Base-by-base conservation (phyloP, 2,329 filamentous ascomycete genomes). In the Leptographium lundbergii region DNA sequence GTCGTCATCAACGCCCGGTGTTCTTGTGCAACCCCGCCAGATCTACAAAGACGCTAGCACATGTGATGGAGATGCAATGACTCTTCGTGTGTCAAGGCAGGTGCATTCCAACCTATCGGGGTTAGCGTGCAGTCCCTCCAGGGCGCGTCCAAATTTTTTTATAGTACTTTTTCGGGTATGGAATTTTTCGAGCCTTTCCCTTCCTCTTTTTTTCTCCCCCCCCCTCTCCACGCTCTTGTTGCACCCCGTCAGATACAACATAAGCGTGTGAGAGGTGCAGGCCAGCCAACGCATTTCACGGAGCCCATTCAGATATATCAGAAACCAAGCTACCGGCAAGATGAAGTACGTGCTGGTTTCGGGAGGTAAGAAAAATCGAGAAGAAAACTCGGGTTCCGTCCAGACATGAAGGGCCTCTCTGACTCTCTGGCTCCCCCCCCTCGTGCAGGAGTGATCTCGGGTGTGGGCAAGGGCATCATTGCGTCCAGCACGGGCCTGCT, bases 401-500 rank as follows among this genome's bases (percentile, higher is more conserved):
- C 6, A 4, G 24, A 10, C 34, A 45, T 17, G 39, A 42, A 22
- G 27, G 25, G 24, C 32, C n/a, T 22, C 25, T 9, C 13, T 7
- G 36, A 25, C 22, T 25, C 17, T 34, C 24, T 34, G 10, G 51
- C 27, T 34, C 17, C 36, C 11, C 27, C 4, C n/a, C 11, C 27
- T 19, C 47, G 25, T 14, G 29, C 54, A 61, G 64, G 64, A 45
- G 65, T 66, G 50, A 66, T 66, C 19, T 64, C 63, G 19, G 65
- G 65, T 22, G 64, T 66, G 32, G 65, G 65, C 56, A 66, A 66
- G 60, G 65, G 65, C 57, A 65, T 65, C n/a, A 64, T 65, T 22
- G 62, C 63, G 45, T 62, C 61, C 11, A 61, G 63, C 57, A 61
- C 65, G 48, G 87, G 86, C 58, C 76, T 90, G 64, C 76, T 94